Base-by-base conservation (phyloP, 2,329 filamentous ascomycete species). In the Akanthomyces uredinophilus region DNA sequence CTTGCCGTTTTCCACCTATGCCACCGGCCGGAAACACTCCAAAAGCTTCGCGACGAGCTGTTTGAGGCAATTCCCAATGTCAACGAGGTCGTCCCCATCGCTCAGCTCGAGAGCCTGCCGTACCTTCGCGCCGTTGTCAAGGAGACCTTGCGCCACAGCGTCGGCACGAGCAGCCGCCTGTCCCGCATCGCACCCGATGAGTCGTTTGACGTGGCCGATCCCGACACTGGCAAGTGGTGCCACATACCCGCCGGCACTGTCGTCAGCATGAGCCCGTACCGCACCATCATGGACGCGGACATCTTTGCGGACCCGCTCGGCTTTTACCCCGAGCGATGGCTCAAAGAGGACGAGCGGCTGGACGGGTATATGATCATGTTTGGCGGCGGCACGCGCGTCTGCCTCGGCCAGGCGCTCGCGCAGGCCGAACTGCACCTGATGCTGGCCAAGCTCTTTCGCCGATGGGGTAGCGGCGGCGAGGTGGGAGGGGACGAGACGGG, bases 61-160 rank as follows among this genome's bases (percentile, higher is more conserved):
- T 73, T 73, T 51, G 69, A 66, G 4, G 71, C 70, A 5, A 72
- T 75, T 11, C 71, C 74, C 1, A 66, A 75, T 46, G 66, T 69
- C 13, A 63, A 70, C 49, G 68, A 71, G 52, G 60, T 66, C 2
- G 63, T 69, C 5, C 65, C 72, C 6, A 64, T 74, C 14, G 67
- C 71, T 3, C 64, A 66, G 49, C 66, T 77, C 2, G 73, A 76
- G 60, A 70, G 65, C 46, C 67, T 78, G 32, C 75, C 75, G 0
- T 83, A 82, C 64, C 74, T 84, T 29, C 70, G 75, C 32, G 80
- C 79, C n/a, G 78, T 83, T 3, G 74, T 84, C 61, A 79, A 78
- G 52, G 82, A 85, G 68, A 73, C 78, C 0, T 72, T 83, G 66
- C 77, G 83, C 7, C 70, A 82, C 5, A 77, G 81, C 57, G 78